Evolutionary conservation across 2,329 filamentous ascomycete genomes (phyloP).

Genomic region (Thielaviopsis ethacetica): DNA sequence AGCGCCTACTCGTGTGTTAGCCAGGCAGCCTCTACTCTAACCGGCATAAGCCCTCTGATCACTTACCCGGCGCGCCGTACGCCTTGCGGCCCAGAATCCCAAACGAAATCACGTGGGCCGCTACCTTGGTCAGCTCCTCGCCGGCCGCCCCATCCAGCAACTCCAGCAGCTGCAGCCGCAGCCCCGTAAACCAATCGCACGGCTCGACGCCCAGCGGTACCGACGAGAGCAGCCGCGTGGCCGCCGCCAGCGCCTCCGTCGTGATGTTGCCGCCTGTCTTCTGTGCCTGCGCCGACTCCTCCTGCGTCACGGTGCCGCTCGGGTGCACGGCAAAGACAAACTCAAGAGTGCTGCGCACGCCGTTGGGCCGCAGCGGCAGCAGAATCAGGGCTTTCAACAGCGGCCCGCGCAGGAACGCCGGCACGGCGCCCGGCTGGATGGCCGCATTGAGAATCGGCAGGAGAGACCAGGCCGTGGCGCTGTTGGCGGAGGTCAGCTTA

Average conservation of each 20-base stretch:
- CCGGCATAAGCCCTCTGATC: not conserved
- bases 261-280: conserved; percentile 48
- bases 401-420: conserved; percentile 41
- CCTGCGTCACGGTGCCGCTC: conserved; percentile 25
- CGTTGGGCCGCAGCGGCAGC: conserved; percentile 44
- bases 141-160: conserved; percentile 46
- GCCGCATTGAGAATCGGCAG: conserved; percentile 46
- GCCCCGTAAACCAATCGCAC: conserved; percentile 41
- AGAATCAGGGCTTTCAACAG: conserved; percentile 41
- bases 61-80: conserved; percentile 43
- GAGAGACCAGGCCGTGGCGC: conserved; percentile 31
- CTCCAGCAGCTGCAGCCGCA: conserved; percentile 43
- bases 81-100: conserved; percentile 49
- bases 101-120: conserved; percentile 46
- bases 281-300: conserved; percentile 28
- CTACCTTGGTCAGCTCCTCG: conserved; percentile 39
- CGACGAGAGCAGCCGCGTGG: conserved; percentile 42
- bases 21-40: not conserved
- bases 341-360: conserved; percentile 51
- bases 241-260: conserved; percentile 49
- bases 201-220: conserved; percentile 38
- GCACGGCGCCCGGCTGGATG: conserved; percentile 42
- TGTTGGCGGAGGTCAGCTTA: too few relatives aligned
- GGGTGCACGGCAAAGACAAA: conserved; percentile 56
- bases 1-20: conserved; percentile 22